Evolutionary conservation across 2,329 filamentous ascomycete species (phyloP).

Genomic region (Aspergillus ustus): DNA sequence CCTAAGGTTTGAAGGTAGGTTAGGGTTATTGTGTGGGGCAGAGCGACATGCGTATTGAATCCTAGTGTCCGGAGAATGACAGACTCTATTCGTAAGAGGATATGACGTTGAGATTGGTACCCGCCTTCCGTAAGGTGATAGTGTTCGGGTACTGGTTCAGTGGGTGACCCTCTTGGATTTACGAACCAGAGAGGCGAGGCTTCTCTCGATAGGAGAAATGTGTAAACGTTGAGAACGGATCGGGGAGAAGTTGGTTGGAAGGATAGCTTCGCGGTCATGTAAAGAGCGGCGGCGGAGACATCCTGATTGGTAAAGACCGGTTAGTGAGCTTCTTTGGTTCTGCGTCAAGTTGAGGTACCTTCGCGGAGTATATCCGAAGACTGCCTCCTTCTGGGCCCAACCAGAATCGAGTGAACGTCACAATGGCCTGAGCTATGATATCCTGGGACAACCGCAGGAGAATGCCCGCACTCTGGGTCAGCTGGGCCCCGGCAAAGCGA

Average conservation of each 20-base stretch:
- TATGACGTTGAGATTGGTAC: slow-evolving; percentile 68
- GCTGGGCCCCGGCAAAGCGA: slow-evolving; percentile 49
- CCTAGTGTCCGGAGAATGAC: slow-evolving; percentile 75
- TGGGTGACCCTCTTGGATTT: slow-evolving; percentile 33
- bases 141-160: slow-evolving; percentile 51
- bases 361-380: slow-evolving; percentile 47
- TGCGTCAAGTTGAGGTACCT: slow-evolving; percentile 34
- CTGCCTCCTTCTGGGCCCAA: slow-evolving; percentile 56
- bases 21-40: slow-evolving; percentile 84
- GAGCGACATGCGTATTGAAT: slow-evolving; percentile 82
- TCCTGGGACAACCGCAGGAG: slow-evolving; percentile 84
- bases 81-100: slow-evolving; percentile 75
- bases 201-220: slow-evolving; percentile 71
- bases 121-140: slow-evolving; percentile 75
- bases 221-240: slow-evolving; percentile 82
- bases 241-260: slow-evolving; percentile 75
- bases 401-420: slow-evolving; percentile 83
- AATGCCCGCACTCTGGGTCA: slow-evolving; percentile 59
- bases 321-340: background rate
- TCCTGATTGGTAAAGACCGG: slow-evolving; percentile 57
- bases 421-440: slow-evolving; percentile 81
- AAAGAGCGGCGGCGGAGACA: slow-evolving; percentile 79
- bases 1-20: slow-evolving; percentile 93
- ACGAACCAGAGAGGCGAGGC: slow-evolving; percentile 58
- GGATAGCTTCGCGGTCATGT: slow-evolving; percentile 81